These are phyloP conservation scores for Chrysanthemum seticuspe DNA, from an alignment of 129 eudicot genomes.

Conservation along the genomic window DNA sequence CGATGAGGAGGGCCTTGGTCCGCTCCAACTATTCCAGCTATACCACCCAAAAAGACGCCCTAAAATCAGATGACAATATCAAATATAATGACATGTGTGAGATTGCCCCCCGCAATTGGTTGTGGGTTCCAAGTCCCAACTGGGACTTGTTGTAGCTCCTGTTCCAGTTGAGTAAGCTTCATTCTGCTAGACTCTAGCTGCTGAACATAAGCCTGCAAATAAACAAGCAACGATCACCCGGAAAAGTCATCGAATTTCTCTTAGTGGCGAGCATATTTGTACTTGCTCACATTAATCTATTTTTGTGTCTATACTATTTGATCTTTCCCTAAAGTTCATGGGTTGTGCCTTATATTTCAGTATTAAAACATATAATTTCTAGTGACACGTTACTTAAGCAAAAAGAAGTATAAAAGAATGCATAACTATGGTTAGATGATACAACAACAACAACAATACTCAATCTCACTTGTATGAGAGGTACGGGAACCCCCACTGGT, in stretches of 20 bases:
- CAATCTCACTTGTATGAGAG: not conserved
- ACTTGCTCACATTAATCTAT: not conserved
- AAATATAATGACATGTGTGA: not conserved
- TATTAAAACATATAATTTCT: not conserved
- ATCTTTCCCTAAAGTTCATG: not conserved
- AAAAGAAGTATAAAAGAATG: not conserved
- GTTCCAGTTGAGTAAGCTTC: constrained; percentile 74
- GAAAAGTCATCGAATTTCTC: not conserved
- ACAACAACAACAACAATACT: not conserved
- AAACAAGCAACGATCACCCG: not conserved
- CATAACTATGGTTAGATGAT: not conserved
- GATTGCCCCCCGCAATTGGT: too few species aligned
- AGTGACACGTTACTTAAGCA: not conserved
- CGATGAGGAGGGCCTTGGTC: constrained; percentile 43
- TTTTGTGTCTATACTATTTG: not conserved
- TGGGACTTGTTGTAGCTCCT: constrained; percentile 58
- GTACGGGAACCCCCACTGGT: not conserved
- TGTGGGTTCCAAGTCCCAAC: too few species aligned
- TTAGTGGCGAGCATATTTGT: not conserved
- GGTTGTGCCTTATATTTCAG: not conserved
- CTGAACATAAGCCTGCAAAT: constrained; percentile 80
- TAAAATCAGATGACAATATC: constrained; percentile 19
- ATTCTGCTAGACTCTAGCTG: constrained; percentile 80
- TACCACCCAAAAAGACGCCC: constrained; percentile 61
- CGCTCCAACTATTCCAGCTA: constrained; percentile 58